Evolutionary conservation across 2,329 filamentous ascomycete genomes (phyloP).

Genomic region (Botryotinia convoluta): DNA sequence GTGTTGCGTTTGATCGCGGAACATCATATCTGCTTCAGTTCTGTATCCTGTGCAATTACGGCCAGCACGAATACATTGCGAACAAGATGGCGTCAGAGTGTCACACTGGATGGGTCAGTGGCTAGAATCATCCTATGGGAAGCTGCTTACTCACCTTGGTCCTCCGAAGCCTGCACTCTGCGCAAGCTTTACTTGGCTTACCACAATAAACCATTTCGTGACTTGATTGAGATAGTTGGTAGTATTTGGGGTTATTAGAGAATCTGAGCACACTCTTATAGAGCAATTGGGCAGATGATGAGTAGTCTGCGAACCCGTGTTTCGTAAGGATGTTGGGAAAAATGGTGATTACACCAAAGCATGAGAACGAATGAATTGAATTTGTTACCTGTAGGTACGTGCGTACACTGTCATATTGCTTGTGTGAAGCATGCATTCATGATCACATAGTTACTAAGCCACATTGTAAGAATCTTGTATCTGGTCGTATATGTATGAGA

Average conservation of each 20-base stretch:
- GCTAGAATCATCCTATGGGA: neutral
- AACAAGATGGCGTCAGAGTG: slow-evolving; percentile 50
- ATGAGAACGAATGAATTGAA: neutral
- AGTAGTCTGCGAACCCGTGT: neutral
- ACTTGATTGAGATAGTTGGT: neutral
- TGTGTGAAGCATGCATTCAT: neutral
- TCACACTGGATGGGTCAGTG: slow-evolving; percentile 48
- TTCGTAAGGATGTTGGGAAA: neutral
- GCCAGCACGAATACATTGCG: slow-evolving; percentile 53
- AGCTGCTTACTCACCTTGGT: slow-evolving; percentile 37
- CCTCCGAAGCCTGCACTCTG: slow-evolving; percentile 44
- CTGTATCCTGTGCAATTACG: slow-evolving; percentile 54
- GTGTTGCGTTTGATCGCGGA: slow-evolving; percentile 50
- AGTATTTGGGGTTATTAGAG: neutral
- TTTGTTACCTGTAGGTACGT: neutral
- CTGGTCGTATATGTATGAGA: neutral
- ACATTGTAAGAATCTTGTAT: neutral
- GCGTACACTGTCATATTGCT: neutral
- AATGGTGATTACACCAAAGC: no score
- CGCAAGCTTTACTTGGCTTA: slow-evolving; percentile 45
- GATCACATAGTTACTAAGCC: neutral
- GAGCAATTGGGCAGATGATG: neutral
- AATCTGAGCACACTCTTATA: neutral
- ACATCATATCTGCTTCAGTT: slow-evolving; percentile 56
- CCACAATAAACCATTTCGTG: slow-evolving; percentile 32